Percentiles rank a stretch among this genome's conserved stretches.
These are phyloP conservation scores for Ensete glaucum DNA, from an alignment of 176 grass and related monocot genomes.

Conservation along the genomic window DNA sequence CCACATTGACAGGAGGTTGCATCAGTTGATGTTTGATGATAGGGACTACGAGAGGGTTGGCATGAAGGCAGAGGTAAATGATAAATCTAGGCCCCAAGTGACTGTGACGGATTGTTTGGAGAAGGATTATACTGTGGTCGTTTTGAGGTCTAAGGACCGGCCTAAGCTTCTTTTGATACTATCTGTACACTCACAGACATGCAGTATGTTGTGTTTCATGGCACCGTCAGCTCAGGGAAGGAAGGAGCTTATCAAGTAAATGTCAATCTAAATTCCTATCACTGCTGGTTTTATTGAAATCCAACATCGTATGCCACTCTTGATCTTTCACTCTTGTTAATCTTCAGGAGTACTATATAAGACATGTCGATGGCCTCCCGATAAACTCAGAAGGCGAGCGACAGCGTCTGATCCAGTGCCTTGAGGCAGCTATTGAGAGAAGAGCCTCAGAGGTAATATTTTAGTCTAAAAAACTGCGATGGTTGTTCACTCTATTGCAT, in stretches of 20 bases:
- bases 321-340: neutral
- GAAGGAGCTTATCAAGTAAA: slow-evolving; percentile 19
- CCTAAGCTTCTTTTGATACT: slow-evolving; percentile 16
- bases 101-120: slow-evolving; percentile 2
- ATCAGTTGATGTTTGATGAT: slow-evolving; percentile 19
- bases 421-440: slow-evolving; percentile 15
- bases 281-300: neutral
- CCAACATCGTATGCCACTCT: neutral
- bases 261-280: neutral
- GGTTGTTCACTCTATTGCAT: neutral
- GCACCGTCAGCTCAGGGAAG: neutral
- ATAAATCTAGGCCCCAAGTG: neutral
- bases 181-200: slow-evolving; percentile 18
- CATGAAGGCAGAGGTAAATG: neutral
- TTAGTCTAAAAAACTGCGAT: neutral
- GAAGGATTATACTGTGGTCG: slow-evolving; percentile 15
- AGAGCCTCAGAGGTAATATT: slow-evolving; percentile 13
- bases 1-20: slow-evolving; percentile 13
- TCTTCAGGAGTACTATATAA: slow-evolving; percentile 20
- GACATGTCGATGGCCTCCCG: slow-evolving; percentile 3
- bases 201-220: slow-evolving; percentile 20
- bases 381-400: slow-evolving; percentile 11
- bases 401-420: slow-evolving; percentile 8
- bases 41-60: slow-evolving; percentile 4
- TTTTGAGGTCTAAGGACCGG: slow-evolving; percentile 14